Conservation (phyloP, 768 basidiomycete species). For the Xerocomellus amylosporus region DNA sequence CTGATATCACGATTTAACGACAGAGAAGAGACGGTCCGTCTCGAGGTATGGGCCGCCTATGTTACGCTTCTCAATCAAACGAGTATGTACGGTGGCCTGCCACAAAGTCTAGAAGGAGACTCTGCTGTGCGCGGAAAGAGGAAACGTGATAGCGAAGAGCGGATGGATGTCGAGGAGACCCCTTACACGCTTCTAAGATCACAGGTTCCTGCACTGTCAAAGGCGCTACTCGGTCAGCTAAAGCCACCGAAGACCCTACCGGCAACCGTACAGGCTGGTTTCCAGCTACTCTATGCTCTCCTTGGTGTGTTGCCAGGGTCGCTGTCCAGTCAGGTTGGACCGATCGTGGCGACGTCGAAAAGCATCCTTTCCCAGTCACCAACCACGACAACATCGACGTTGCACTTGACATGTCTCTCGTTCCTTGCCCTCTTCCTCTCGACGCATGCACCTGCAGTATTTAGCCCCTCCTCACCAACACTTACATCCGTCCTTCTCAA, state of each 20-base stretch:
- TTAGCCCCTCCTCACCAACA: constrained; percentile 54
- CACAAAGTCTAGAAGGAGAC: constrained; percentile 49
- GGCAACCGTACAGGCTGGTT: constrained; percentile 81
- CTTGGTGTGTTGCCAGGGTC: constrained; percentile 82
- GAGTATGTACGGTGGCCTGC: constrained; percentile 66
- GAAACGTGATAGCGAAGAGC: constrained; percentile 73
- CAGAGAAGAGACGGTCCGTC: constrained; percentile 89
- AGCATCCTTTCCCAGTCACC: constrained; percentile 63
- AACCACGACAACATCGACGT: constrained; percentile 71
- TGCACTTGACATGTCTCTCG: constrained; percentile 80
- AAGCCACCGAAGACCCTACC: constrained; percentile 76
- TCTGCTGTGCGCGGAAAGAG: constrained; percentile 58
- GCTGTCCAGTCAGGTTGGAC: constrained; percentile 62
- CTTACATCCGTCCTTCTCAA: constrained; percentile 75
- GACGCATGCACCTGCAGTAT: constrained; percentile 56
- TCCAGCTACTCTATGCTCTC: constrained; percentile 71
- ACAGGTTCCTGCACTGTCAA: constrained; percentile 77
- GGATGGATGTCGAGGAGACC: constrained; percentile 71
- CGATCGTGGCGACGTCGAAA: constrained; percentile 64
- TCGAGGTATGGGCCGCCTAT: constrained; percentile 92
- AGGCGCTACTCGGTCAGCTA: constrained; percentile 81
- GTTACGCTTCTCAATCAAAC: constrained; percentile 81
- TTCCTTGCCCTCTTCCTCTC: constrained; percentile 86
- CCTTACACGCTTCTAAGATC: constrained; percentile 67
- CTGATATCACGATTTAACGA: constrained; percentile 91